Evolutionary conservation across 2,329 filamentous ascomycete genomes (phyloP).

Genomic region (Pseudophaeomoniella oleicola): DNA sequence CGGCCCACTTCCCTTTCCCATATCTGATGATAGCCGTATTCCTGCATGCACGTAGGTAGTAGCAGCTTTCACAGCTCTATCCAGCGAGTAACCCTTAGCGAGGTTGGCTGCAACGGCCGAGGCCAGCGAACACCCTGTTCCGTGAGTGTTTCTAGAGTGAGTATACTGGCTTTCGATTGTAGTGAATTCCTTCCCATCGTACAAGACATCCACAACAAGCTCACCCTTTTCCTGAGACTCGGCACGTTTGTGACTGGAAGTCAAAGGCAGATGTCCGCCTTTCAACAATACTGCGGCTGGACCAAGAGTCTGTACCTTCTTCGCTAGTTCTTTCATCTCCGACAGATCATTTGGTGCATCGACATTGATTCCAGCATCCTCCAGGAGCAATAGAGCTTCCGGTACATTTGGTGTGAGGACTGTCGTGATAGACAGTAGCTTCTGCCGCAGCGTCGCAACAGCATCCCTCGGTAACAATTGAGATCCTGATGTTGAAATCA

Average conservation of each 20-base stretch:
- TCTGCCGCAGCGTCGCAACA: slow-evolving; percentile 22
- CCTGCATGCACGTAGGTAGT: slow-evolving; percentile 47
- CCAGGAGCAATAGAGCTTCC: slow-evolving; percentile 29
- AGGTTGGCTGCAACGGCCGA: slow-evolving; percentile 55
- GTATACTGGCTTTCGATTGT: slow-evolving; percentile 59
- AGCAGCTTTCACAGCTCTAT: slow-evolving; percentile 37
- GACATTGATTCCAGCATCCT: slow-evolving; percentile 21
- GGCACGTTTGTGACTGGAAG: slow-evolving; percentile 45
- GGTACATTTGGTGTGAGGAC: slow-evolving; percentile 34
- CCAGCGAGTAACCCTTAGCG: slow-evolving; percentile 32
- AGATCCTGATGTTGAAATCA: slow-evolving; percentile 49
- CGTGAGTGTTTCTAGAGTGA: slow-evolving; percentile 69
- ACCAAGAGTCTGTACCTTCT: slow-evolving; percentile 51
- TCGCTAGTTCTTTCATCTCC: slow-evolving; percentile 56
- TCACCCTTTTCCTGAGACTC: slow-evolving; percentile 42
- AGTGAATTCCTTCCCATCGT: slow-evolving; percentile 43
- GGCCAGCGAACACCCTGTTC: slow-evolving; percentile 86
- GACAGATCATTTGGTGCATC: slow-evolving; percentile 41
- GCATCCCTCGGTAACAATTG: slow-evolving; percentile 29
- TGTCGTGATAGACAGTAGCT: slow-evolving; percentile 27
- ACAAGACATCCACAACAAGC: slow-evolving; percentile 63
- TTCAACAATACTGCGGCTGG: slow-evolving; percentile 75
- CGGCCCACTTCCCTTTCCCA: slow-evolving; percentile 47
- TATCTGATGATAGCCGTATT: slow-evolving; percentile 39
- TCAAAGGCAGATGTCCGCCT: slow-evolving; percentile 77